Evolutionary conservation across 1,284 basidiomycete species (phyloP).

Genomic region (Ceratobasidium sp.): DNA sequence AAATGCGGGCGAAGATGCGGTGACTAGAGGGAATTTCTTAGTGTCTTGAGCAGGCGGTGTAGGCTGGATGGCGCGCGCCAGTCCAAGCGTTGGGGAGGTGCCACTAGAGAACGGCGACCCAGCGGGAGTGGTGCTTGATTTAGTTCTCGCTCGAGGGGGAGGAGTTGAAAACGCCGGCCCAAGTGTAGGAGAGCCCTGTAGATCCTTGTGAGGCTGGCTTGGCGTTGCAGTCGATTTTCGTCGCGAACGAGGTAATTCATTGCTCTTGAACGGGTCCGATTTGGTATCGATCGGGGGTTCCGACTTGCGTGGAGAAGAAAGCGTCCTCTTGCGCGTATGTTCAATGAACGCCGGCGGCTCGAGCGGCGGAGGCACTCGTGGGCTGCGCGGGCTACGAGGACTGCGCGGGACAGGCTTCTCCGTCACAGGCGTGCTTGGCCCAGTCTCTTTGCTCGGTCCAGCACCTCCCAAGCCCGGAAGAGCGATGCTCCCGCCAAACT

Average conservation of each 20-base stretch:
- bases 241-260: constrained; percentile 19
- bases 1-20: constrained; percentile 70
- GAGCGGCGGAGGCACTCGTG: constrained; percentile 20
- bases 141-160: constrained; percentile 56
- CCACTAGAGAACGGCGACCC: constrained; percentile 45
- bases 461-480: constrained; percentile 37
- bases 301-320: constrained; percentile 30
- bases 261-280: constrained; percentile 9
- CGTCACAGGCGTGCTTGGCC: constrained; percentile 28
- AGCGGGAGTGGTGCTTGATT: constrained; percentile 25
- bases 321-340: constrained; percentile 31
- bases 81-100: constrained; percentile 62
- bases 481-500: constrained; percentile 37
- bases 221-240: constrained; percentile 52
- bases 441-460: neutral
- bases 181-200: constrained; percentile 52
- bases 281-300: neutral
- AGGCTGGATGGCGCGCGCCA: constrained; percentile 72
- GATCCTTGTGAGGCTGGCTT: constrained; percentile 53
- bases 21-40: constrained; percentile 57
- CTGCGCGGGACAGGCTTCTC: constrained; percentile 27
- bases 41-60: constrained; percentile 55
- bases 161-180: constrained; percentile 55
- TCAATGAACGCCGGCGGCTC: constrained; percentile 4
- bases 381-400: constrained; percentile 27